phyloP scores from a whole-genome alignment of 139 green algal genomes.

The Monoraphidium neglectum region DNA sequence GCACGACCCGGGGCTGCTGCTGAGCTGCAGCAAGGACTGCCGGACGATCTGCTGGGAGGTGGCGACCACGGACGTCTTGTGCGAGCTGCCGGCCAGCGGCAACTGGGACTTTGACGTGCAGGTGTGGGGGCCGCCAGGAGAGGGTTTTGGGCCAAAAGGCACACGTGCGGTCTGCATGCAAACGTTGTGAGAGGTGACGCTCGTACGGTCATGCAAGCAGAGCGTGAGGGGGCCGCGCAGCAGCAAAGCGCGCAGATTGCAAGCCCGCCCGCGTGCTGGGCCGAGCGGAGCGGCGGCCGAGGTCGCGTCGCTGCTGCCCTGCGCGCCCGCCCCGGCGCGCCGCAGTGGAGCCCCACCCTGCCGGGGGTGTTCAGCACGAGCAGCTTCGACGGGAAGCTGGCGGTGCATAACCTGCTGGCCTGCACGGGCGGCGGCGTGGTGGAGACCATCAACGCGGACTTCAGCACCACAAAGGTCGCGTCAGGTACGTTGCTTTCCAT shows the following conservation, averaged over 20 bases:
- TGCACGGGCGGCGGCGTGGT: constrained; percentile 44
- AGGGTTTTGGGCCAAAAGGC: no score
- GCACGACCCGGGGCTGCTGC: constrained; percentile 86
- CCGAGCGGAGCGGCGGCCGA: no score
- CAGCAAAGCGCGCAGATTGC: no score
- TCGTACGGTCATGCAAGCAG: no score
- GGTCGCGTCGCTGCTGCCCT: background rate
- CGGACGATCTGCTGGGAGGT: constrained; percentile 96
- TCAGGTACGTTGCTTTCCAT: no score
- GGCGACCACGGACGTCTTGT: constrained; percentile 52
- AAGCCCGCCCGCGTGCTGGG: no score
- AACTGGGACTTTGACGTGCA: constrained; percentile 91
- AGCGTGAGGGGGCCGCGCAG: no score
- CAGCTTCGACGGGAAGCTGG: constrained; percentile 76
- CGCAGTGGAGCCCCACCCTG: constrained; percentile 73
- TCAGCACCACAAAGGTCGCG: constrained; percentile 43
- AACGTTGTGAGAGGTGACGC: no score
- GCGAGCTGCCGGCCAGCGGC: constrained; percentile 53
- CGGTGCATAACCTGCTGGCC: constrained; percentile 58
- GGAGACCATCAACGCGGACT: constrained; percentile 64
- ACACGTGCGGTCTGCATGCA: no score
- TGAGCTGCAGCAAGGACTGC: constrained; percentile 93
- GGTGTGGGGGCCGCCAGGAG: constrained; percentile 20
- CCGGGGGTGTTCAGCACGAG: constrained; percentile 74
- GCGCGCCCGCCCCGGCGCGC: background rate